Percentiles rank a stretch among this genome's conserved stretches.
Evolutionary conservation across 2,329 filamentous ascomycete species (phyloP).

Genomic region (Scytalidium lignicola): DNA sequence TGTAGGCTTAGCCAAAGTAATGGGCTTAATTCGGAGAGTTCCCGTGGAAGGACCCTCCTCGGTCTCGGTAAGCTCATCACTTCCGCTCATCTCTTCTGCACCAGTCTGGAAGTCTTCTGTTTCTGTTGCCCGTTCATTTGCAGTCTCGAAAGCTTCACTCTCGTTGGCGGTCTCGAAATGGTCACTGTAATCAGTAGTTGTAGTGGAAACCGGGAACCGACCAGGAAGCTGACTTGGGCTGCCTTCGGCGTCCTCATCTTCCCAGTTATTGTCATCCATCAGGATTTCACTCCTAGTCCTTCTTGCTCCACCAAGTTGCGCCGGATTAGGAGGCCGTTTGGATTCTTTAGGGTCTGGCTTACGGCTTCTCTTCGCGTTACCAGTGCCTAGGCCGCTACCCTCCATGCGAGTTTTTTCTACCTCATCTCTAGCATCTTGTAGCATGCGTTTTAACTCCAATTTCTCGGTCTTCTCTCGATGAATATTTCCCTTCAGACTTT

Average conservation of each 20-base stretch:
- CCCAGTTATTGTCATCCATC: slow-evolving; percentile 80
- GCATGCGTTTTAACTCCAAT: slow-evolving; percentile 87
- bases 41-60: slow-evolving; percentile 47
- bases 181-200: slow-evolving; percentile 52
- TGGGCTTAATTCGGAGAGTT: slow-evolving; percentile 29
- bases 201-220: slow-evolving; percentile 12
- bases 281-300: slow-evolving; percentile 73
- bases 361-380: slow-evolving; percentile 54
- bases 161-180: slow-evolving; percentile 81
- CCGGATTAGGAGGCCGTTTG: slow-evolving; percentile 73
- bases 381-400: slow-evolving; percentile 29
- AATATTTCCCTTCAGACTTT: slow-evolving; percentile 89
- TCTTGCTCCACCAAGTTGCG: slow-evolving; percentile 69
- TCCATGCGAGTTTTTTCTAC: slow-evolving; percentile 63
- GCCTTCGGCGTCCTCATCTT: slow-evolving; percentile 61
- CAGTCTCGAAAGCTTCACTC: slow-evolving; percentile 66
- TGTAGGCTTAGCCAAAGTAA: slow-evolving; percentile 41
- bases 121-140: slow-evolving; percentile 78
- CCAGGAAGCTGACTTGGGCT: slow-evolving; percentile 50
- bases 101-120: slow-evolving; percentile 95
- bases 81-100: slow-evolving; percentile 73
- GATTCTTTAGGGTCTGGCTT: slow-evolving; percentile 62
- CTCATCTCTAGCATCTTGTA: slow-evolving; percentile 92
- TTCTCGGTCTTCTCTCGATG: slow-evolving; percentile 99
- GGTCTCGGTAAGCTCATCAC: slow-evolving; percentile 76